These are phyloP conservation scores for Globisporangium radiosum DNA, from an alignment of 352 stramenopile species.

Conservation along the genomic window DNA sequence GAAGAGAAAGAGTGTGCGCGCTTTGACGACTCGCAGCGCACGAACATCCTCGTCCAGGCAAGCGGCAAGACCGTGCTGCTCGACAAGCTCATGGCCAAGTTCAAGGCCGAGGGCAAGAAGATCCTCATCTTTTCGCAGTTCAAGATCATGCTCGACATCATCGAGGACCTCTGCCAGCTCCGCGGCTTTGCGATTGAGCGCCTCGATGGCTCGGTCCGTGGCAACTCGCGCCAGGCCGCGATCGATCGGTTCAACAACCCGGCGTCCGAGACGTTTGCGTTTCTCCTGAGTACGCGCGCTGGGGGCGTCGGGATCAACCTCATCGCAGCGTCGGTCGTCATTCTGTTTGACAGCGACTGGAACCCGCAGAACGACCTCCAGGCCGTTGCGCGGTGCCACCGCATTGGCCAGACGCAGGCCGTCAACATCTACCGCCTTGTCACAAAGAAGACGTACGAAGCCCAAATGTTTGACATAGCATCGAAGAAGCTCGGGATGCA, in stretches of 20 bases:
- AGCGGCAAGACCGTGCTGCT: slow-evolving; percentile 98
- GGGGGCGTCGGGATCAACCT: slow-evolving; percentile 98
- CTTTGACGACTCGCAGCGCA: slow-evolving; percentile 60
- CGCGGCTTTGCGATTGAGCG: slow-evolving; percentile 89
- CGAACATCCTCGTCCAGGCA: slow-evolving; percentile 75
- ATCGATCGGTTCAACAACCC: slow-evolving; percentile 98
- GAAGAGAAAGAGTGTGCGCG: slow-evolving; percentile 95
- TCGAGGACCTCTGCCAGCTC: slow-evolving; percentile 85
- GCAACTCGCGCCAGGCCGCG: slow-evolving; percentile 96
- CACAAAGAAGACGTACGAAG: slow-evolving; percentile 98
- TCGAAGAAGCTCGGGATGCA: slow-evolving; percentile 98
- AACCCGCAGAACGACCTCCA: slow-evolving; percentile 99
- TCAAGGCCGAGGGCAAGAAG: slow-evolving; percentile 96
- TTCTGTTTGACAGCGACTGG: slow-evolving; percentile 95
- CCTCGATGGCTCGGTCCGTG: slow-evolving; percentile 95
- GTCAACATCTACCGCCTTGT: slow-evolving; percentile 99
- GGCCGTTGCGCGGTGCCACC: slow-evolving; percentile 96
- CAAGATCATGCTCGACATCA: slow-evolving; percentile 98
- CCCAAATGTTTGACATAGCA: slow-evolving; percentile 99
- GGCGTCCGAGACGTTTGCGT: slow-evolving; percentile 94
- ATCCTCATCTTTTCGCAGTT: slow-evolving; percentile 99
- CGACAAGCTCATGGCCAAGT: slow-evolving; percentile 98
- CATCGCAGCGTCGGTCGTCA: slow-evolving; percentile 82
- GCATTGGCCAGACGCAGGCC: slow-evolving; percentile 99
- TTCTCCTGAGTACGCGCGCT: slow-evolving; percentile 94